Evolutionary conservation across 139 green algal species (phyloP).

Genomic region (Ettlia oleoabundans): DNA sequence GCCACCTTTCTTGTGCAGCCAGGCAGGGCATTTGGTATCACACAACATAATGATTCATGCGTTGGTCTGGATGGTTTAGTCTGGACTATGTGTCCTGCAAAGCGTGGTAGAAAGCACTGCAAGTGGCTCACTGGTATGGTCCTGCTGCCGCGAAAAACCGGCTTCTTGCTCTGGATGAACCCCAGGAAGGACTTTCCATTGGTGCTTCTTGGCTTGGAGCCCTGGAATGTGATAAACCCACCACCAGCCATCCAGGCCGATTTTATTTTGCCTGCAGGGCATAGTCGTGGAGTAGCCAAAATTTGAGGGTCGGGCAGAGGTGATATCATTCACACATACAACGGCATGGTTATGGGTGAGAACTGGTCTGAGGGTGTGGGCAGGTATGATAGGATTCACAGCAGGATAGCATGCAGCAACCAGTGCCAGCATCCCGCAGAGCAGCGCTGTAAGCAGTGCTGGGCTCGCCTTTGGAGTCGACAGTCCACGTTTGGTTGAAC

Average conservation of each 20-base stretch:
- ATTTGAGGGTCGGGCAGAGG: no score
- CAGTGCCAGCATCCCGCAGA: no score
- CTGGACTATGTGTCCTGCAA: background rate
- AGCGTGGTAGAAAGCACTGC: background rate
- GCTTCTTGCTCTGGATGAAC: background rate
- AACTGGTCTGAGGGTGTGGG: no score
- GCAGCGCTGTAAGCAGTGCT: no score
- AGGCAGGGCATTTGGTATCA: background rate
- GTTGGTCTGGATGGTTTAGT: background rate
- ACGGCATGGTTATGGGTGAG: no score
- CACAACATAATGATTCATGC: no score
- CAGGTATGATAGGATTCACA: no score
- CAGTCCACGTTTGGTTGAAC: background rate
- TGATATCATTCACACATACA: no score
- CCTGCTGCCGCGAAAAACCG: background rate
- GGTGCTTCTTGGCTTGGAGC: background rate
- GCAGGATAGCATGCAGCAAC: no score
- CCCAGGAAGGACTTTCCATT: slow-evolving; percentile 1
- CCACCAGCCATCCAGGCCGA: background rate
- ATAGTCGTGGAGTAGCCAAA: no score
- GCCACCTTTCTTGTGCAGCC: background rate
- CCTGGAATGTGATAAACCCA: background rate
- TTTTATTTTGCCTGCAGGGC: background rate
- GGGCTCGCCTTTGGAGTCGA: background rate
- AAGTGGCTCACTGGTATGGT: background rate